Evolutionary conservation across 805 yeast genomes (phyloP).

Genomic region (Teunomyces tritomae): DNA sequence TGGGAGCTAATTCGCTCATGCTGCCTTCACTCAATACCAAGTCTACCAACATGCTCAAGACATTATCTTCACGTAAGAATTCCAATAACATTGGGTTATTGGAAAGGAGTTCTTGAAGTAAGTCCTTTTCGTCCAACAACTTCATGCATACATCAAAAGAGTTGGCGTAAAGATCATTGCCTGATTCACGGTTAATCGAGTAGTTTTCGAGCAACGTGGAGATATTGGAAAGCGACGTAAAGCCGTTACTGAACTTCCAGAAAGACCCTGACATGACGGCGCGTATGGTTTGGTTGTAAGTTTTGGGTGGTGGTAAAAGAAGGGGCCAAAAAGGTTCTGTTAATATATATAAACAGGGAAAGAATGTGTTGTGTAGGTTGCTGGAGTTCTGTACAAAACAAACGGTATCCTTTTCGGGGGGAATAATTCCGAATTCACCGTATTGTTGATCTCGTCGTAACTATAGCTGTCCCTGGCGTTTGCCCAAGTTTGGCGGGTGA

Average conservation of each 20-base stretch:
- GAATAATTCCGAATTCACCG: neutral
- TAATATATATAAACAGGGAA: too few species aligned
- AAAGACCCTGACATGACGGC: conserved; percentile 41
- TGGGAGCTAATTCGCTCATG: neutral
- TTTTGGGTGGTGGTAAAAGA: neutral
- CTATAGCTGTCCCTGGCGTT: neutral
- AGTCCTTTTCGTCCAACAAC: conserved; percentile 42
- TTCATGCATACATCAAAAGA: conserved; percentile 29
- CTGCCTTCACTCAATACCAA: conserved; percentile 35
- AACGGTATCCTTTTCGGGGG: neutral
- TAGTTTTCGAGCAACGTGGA: conserved; percentile 38
- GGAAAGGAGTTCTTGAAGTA: conserved; percentile 41
- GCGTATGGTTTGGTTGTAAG: neutral
- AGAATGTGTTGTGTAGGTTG: neutral
- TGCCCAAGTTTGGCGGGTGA: neutral
- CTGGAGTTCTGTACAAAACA: neutral
- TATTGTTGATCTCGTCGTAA: neutral
- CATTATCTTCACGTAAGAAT: conserved; percentile 38
- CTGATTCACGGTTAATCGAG: conserved; percentile 16
- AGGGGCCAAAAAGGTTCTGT: too few species aligned
- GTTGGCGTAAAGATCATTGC: conserved; percentile 13
- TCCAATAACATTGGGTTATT: conserved; percentile 43
- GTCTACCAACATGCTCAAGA: conserved; percentile 36
- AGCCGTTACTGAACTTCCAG: conserved; percentile 48
- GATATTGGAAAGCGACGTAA: conserved; percentile 41